Percentiles rank a stretch among this genome's conserved stretches.
phyloP scores from a whole-genome alignment of 257 asterid species.

The Cordia subcordata region DNA sequence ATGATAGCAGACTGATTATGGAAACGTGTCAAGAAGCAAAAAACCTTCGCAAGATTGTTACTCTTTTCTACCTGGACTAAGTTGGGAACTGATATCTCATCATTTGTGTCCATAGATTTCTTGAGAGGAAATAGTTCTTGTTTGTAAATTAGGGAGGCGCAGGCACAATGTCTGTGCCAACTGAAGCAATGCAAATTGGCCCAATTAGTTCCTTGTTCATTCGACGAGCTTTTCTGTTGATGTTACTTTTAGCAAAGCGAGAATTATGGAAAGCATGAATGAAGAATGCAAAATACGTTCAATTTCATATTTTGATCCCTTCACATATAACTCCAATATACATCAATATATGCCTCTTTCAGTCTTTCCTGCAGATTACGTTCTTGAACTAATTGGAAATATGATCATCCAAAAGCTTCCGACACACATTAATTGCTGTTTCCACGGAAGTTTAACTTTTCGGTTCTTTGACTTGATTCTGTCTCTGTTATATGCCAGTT shows the following conservation, averaged over 20 bases:
- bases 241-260: too few species aligned
- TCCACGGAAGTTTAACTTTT: too few species aligned
- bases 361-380: background rate
- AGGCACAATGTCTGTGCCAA: background rate
- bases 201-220: background rate
- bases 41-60: conserved; percentile 83
- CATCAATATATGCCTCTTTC: background rate
- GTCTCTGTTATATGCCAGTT: too few species aligned
- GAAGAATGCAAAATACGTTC: background rate
- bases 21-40: conserved; percentile 98
- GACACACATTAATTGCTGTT: too few species aligned
- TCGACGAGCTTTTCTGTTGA: background rate
- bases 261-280: background rate
- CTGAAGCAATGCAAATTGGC: background rate
- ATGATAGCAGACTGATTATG: conserved; percentile 91
- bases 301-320: background rate
- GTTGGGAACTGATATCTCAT: background rate
- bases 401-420: too few species aligned
- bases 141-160: conserved; percentile 11
- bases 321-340: background rate
- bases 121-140: conserved; percentile 8
- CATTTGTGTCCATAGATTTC: conserved; percentile 17
- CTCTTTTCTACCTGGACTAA: conserved; percentile 90
- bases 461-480: too few species aligned
- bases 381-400: too few species aligned